Base-by-base conservation (phyloP, 352 stramenopile genomes). In the Aphanomyces cochlioides region DNA sequence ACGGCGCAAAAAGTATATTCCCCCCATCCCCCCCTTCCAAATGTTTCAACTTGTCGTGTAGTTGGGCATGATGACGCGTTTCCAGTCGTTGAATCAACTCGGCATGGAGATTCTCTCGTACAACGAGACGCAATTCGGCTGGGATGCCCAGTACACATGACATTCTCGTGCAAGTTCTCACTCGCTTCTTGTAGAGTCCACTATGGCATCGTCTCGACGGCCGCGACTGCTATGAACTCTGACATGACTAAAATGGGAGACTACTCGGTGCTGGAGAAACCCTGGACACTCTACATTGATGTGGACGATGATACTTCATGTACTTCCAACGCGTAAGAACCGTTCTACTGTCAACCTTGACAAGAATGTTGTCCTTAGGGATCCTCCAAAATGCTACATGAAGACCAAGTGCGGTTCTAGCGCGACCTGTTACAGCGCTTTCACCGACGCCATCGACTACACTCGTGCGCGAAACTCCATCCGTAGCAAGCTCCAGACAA, bases 371-470 rank as follows among this genome's bases (percentile, higher is more conserved):
- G 28, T 38, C 15, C 15, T 2, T 45, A 70, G 64, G 39, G 67
- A 80, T 8, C 67, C 83, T 0, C 76, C 84, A 0, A 61, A 83
- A 38, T 92, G 86, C 67, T 93, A 80, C 75, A 92, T 93, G 84
- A 72, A 79, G 0, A 65, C 54, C n/a, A 78, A 83, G 21, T 93
- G 85, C 48, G 48, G 43, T 0, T 37, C 63, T 0, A 56, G 19
- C 36, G 38, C 74, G 1, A 67, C 47, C 1, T 93, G 86, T 68
- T 78, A 81, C 41, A 63, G 76, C 2, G 61, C 77, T 15, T 93
- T 88, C 67, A 69, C 74, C 7, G 76, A 76, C 21, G 81, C 79
- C 21, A 90, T 87, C 75, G 77, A 82, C 43, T 93, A 92, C 73
- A 72, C 77, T 40, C 60, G 88, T 19, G 76, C 86, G 39, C 89